A percentile compares a stretch with the other conserved stretches of the same genome.
Evolutionary conservation across 176 grass and related monocot species (phyloP).

Genomic region (Rhynchospora breviuscula): DNA sequence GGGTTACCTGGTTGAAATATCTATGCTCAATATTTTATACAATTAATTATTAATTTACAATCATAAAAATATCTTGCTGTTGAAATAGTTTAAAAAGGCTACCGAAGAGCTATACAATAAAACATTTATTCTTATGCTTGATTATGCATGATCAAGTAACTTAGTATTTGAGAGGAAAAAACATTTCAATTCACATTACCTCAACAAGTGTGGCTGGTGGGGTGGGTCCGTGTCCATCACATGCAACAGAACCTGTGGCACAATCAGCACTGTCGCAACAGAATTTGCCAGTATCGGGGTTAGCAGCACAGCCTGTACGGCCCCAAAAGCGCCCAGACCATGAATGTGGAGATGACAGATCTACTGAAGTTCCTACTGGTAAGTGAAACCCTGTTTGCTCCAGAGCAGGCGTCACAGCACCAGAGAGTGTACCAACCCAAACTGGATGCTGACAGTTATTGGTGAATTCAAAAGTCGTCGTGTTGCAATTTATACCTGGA

Average conservation of each 20-base stretch:
- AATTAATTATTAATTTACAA: neutral
- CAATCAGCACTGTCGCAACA: constrained; percentile 55
- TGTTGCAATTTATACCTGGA: constrained; percentile 9
- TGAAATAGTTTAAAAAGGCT: no score
- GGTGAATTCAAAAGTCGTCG: constrained; percentile 35
- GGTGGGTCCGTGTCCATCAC: constrained; percentile 32
- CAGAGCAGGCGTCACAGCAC: constrained; percentile 32
- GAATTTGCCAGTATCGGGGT: constrained; percentile 28
- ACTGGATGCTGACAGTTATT: constrained; percentile 60
- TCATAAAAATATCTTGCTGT: neutral
- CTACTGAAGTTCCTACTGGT: constrained; percentile 11
- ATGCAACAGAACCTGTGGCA: constrained; percentile 30
- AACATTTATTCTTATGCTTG: neutral
- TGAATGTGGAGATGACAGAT: constrained; percentile 30
- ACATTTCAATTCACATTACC: constrained; percentile 9
- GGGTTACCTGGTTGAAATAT: constrained; percentile 27
- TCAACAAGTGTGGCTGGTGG: constrained; percentile 55
- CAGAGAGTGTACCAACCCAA: constrained; percentile 62
- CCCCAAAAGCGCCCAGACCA: constrained; percentile 81
- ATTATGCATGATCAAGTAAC: neutral
- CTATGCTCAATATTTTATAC: neutral
- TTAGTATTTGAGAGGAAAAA: neutral
- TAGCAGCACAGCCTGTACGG: constrained; percentile 46
- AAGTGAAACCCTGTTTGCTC: constrained; percentile 53
- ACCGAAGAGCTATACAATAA: no score